Conservation (phyloP, 129 eudicot genomes). For the carrot (Daucus carota) region DNA sequence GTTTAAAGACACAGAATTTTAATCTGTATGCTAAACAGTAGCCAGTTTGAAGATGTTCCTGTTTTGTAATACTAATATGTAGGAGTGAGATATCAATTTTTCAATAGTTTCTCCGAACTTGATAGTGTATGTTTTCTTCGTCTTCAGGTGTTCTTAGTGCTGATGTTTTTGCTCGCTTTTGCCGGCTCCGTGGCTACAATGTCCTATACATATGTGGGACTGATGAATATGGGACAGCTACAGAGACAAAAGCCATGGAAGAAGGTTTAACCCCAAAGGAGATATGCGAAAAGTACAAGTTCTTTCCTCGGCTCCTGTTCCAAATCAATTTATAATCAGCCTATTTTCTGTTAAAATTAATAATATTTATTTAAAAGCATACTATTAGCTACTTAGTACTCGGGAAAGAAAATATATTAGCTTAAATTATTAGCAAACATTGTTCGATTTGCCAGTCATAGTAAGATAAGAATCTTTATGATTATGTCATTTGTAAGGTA, state of each 20-base stretch:
- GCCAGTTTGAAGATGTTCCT: neutral
- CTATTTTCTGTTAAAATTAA: neutral
- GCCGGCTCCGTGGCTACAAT: constrained; percentile 29
- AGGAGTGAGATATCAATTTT: neutral
- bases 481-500: neutral
- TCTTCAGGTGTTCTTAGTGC: constrained; percentile 31
- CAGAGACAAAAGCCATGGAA: constrained; percentile 31
- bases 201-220: constrained; percentile 29
- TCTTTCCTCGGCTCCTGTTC: neutral
- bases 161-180: constrained; percentile 30
- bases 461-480: neutral
- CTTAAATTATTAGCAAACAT: neutral
- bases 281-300: constrained; percentile 25
- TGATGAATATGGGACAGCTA: constrained; percentile 35
- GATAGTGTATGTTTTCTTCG: neutral
- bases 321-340: neutral
- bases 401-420: too few relatives aligned
- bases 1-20: neutral
- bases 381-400: too few relatives aligned
- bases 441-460: neutral
- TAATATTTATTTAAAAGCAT: too few relatives aligned
- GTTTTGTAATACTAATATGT: too few relatives aligned
- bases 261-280: constrained; percentile 21
- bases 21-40: neutral
- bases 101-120: neutral